Conservation (phyloP, 805 yeast genomes). For the Kuraishia cidri region DNA sequence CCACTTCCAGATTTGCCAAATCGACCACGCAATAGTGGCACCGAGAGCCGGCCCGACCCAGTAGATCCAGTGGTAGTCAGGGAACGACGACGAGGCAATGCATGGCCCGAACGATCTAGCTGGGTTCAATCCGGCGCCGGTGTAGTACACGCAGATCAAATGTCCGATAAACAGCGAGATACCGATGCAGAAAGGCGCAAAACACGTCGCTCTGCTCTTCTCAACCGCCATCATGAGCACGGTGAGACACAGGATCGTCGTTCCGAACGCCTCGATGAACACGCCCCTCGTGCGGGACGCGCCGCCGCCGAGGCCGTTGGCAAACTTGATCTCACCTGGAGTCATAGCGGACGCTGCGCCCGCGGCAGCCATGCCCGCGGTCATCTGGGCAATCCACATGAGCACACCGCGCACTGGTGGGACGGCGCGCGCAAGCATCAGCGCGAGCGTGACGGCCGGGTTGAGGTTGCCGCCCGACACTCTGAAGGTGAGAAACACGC, state of each 20-base stretch:
- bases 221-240: constrained; percentile 82
- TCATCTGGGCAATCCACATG: constrained; percentile 59
- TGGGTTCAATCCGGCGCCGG: constrained; percentile 91
- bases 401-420: constrained; percentile 63
- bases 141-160: constrained; percentile 70
- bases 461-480: constrained; percentile 86
- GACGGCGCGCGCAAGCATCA: constrained; percentile 65
- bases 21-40: constrained; percentile 51
- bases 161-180: constrained; percentile 75
- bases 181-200: constrained; percentile 83
- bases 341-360: constrained; percentile 83
- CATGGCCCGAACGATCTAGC: constrained; percentile 86
- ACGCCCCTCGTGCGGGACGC: constrained; percentile 67
- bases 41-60: constrained; percentile 87
- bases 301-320: constrained; percentile 67
- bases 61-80: constrained; percentile 83
- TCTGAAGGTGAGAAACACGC: constrained; percentile 59
- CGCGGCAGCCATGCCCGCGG: constrained; percentile 90
- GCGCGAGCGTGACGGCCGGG: constrained; percentile 77
- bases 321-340: constrained; percentile 68
- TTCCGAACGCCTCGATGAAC: constrained; percentile 77
- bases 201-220: constrained; percentile 62
- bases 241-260: constrained; percentile 62
- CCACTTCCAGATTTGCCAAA: constrained; percentile 59
- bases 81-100: constrained; percentile 65